Base-by-base conservation (phyloP, 2,329 filamentous ascomycete genomes). In the Fusarium sp. region DNA sequence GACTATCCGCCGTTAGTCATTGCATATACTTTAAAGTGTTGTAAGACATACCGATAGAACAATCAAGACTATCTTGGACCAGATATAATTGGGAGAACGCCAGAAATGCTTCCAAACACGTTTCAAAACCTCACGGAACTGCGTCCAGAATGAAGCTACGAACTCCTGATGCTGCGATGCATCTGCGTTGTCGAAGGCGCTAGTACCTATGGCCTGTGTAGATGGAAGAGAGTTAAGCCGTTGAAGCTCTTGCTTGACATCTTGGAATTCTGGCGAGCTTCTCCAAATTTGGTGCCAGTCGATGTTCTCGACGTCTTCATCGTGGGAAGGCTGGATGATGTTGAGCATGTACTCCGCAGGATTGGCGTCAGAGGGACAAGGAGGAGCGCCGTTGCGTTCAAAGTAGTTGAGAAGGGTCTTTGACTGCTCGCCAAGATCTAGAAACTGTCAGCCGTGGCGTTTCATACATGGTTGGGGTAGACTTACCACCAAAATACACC, bases 331-430 rank as follows among this genome's bases (percentile, higher is more conserved):
- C 3, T 76, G 59, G 27, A 79, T 81, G 8, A 79, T 78, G 12
- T 81, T 69, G 3, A 92, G 83, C 89, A 92, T 91, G 82, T 87
- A 91, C 76, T 92, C 90, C 0, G 90, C 90, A 0, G 89, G 89
- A 65, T 92, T 92, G 5, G 87, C 88, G 5, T 85, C 83, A 0
- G 79, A 66, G 3, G 84, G 82, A 47, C 89, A 89, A 16, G 82
- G 78, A 2, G 83, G 81, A 3, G 86, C 88, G 20, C 90, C 90
- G 61, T 91, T 88, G 8, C 80, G 78, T 68, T 89, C 86, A 63
- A 93, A 92, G 76, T 90, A 90, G 27, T 79, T 80, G 2, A 84
- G 84, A 32, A 90, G 76, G 1, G 78, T 85, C 5, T 79, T 79
- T 0, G 86, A 86, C 54, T 85, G 81, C 56, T 43, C 83, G 81